Percentiles rank a stretch among this genome's conserved stretches.
phyloP scores from a whole-genome alignment of 2,329 filamentous ascomycete species.

The Sporothrix protearum region DNA sequence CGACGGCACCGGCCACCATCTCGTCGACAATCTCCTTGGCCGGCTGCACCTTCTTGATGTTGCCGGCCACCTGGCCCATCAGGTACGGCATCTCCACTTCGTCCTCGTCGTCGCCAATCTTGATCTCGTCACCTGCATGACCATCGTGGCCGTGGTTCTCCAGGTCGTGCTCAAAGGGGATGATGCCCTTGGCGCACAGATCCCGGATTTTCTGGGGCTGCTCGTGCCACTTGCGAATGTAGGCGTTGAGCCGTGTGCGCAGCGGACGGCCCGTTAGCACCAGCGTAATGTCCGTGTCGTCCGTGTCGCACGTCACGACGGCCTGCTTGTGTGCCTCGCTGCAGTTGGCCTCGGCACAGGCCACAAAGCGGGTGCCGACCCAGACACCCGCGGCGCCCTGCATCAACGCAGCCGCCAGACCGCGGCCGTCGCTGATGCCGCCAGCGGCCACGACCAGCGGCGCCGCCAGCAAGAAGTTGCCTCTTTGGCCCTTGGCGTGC shows the following conservation, averaged over 20 bases:
- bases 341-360: conserved; percentile 74
- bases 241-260: conserved; percentile 77
- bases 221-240: conserved; percentile 76
- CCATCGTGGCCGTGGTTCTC: conserved; percentile 48
- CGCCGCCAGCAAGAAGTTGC: conserved; percentile 5
- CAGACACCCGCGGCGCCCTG: conserved; percentile 85
- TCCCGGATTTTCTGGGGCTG: conserved; percentile 69
- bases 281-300: conserved; percentile 77
- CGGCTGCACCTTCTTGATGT: conserved; percentile 72
- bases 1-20: conserved; percentile 76
- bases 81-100: conserved; percentile 83
- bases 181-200: conserved; percentile 71
- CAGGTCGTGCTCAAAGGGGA: conserved; percentile 79
- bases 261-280: conserved; percentile 79
- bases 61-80: conserved; percentile 90
- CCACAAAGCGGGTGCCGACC: conserved; percentile 93
- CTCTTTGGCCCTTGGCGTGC: conserved; percentile 32
- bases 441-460: conserved; percentile 86
- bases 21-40: conserved; percentile 81
- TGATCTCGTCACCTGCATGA: conserved; percentile 14
- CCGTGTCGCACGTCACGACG: conserved; percentile 74
- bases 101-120: conserved; percentile 45
- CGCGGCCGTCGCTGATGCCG: conserved; percentile 78
- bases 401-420: conserved; percentile 77
- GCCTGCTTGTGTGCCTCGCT: conserved; percentile 78